Percentiles rank a stretch among this genome's conserved stretches.
Conservation (phyloP, 495 filamentous ascomycete species). For the Tuber indicum region DNA sequence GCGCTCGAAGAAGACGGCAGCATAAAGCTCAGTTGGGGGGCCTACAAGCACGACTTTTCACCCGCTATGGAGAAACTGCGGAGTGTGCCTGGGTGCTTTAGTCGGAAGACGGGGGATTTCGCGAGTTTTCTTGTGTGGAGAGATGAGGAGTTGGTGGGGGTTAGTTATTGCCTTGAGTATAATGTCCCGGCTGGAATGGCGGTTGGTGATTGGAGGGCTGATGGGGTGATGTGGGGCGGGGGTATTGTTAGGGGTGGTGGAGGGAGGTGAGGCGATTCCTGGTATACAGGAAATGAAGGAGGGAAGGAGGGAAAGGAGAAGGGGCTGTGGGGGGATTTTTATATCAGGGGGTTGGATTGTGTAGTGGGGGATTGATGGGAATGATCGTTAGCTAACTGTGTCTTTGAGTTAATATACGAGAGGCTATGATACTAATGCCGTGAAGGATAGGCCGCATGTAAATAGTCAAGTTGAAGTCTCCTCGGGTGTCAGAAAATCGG, state of each 20-base stretch:
- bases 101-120: conserved; percentile 33
- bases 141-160: conserved; percentile 22
- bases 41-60: conserved; percentile 11
- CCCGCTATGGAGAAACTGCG: not conserved
- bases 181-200: conserved; percentile 10
- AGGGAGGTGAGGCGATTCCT: conserved; percentile 22
- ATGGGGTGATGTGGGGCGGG: conserved; percentile 35
- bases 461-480: not conserved
- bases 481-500: not conserved
- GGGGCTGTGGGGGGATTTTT: not conserved
- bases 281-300: conserved; percentile 4
- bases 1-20: conserved; percentile 8
- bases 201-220: conserved; percentile 32
- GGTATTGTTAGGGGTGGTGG: conserved; percentile 6
- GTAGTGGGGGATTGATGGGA: not conserved
- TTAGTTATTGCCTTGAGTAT: conserved; percentile 36
- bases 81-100: conserved; percentile 23
- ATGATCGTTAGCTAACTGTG: not conserved
- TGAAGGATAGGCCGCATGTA: not conserved
- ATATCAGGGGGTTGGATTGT: not conserved
- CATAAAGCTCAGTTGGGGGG: conserved; percentile 31
- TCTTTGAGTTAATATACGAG: not conserved
- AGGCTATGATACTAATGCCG: not conserved
- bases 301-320: not conserved
- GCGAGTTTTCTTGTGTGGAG: conserved; percentile 37